Conservation (phyloP, 768 basidiomycete genomes). For the Pleurotus djamor region DNA sequence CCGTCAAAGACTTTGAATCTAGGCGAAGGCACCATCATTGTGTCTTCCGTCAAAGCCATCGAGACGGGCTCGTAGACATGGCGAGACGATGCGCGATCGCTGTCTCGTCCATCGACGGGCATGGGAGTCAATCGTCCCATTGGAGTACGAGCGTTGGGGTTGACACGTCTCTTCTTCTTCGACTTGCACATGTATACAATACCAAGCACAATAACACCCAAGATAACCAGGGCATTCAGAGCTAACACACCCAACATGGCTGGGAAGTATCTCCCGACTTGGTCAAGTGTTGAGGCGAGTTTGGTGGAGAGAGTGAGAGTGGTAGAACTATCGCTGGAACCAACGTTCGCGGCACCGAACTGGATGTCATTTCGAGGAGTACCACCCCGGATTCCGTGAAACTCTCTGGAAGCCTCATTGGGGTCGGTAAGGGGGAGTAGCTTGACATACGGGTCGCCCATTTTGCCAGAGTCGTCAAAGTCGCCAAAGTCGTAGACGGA, state of each 20-base stretch:
- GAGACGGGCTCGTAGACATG: slow-evolving; percentile 77
- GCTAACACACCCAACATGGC: slow-evolving; percentile 75
- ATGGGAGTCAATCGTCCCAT: slow-evolving; percentile 50
- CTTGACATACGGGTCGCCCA: slow-evolving; percentile 80
- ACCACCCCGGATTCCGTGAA: slow-evolving; percentile 67
- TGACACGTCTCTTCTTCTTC: slow-evolving; percentile 34
- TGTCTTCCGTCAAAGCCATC: slow-evolving; percentile 58
- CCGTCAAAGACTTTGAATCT: slow-evolving; percentile 47
- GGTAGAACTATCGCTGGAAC: slow-evolving; percentile 33
- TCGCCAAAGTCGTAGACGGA: slow-evolving; percentile 86
- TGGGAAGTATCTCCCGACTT: slow-evolving; percentile 65
- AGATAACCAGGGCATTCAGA: slow-evolving; percentile 70
- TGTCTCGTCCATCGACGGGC: slow-evolving; percentile 49
- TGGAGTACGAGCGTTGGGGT: slow-evolving; percentile 22
- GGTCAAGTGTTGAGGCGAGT: slow-evolving; percentile 55
- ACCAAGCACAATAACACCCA: slow-evolving; percentile 54
- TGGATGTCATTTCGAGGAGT: slow-evolving; percentile 65
- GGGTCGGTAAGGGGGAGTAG: slow-evolving; percentile 70
- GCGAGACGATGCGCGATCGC: slow-evolving; percentile 28
- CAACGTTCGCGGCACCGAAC: slow-evolving; percentile 49
- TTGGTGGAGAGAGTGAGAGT: slow-evolving; percentile 57
- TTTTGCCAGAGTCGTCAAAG: slow-evolving; percentile 57
- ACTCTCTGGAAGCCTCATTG: slow-evolving; percentile 66
- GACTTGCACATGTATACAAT: slow-evolving; percentile 46
- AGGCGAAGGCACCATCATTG: slow-evolving; percentile 55